phyloP scores from a whole-genome alignment of 2,329 filamentous ascomycete genomes.

The Aspergillus sp. region DNA sequence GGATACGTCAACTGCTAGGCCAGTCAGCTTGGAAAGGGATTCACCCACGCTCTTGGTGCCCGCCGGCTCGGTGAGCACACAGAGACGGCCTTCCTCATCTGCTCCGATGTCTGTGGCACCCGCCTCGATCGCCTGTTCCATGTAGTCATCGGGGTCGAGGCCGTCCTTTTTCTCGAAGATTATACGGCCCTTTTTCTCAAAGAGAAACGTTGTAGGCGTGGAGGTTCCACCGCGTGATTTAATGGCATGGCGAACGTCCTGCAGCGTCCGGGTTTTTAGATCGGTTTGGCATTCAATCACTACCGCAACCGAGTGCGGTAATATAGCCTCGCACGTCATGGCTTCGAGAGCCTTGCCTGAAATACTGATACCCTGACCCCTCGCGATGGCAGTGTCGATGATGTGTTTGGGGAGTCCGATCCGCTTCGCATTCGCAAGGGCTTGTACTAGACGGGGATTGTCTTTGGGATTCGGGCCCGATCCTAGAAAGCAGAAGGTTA shows the following conservation, averaged over 20 bases:
- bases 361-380: constrained; percentile 79
- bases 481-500: constrained; percentile 50
- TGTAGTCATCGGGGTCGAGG: constrained; percentile 64
- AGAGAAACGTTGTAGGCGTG: constrained; percentile 79
- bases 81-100: constrained; percentile 67
- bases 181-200: constrained; percentile 75
- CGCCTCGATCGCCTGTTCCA: constrained; percentile 81
- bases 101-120: constrained; percentile 61
- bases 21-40: constrained; percentile 61
- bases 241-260: constrained; percentile 69
- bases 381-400: constrained; percentile 82
- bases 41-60: constrained; percentile 65
- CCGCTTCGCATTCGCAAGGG: constrained; percentile 78
- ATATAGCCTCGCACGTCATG: constrained; percentile 75
- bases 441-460: constrained; percentile 74
- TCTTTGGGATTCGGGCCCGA: constrained; percentile 66
- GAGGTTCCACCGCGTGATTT: constrained; percentile 69
- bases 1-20: constrained; percentile 67
- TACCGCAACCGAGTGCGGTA: constrained; percentile 70
- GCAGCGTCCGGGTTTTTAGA: constrained; percentile 69
- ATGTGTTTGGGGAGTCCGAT: constrained; percentile 77
- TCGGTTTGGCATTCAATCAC: constrained; percentile 87
- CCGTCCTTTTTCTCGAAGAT: constrained; percentile 63
- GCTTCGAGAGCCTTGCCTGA: constrained; percentile 74
- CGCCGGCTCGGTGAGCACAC: constrained; percentile 69